phyloP scores from a whole-genome alignment of 2,329 filamentous ascomycete genomes.

The Sphaceloma murrayae region DNA sequence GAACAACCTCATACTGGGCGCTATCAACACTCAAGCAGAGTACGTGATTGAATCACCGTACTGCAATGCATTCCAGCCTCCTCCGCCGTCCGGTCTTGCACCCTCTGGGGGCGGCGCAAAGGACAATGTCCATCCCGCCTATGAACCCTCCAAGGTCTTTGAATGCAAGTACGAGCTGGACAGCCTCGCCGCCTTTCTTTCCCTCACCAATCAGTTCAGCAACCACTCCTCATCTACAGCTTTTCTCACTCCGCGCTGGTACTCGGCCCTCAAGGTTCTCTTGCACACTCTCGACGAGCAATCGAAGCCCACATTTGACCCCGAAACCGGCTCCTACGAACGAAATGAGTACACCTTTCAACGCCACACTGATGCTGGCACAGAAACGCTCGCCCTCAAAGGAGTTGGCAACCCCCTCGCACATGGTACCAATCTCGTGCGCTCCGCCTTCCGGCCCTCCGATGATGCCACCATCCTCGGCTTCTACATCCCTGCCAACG shows the following conservation, averaged over 20 bases:
- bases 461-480: conserved; percentile 92
- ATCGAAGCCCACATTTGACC: conserved; percentile 69
- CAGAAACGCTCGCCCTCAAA: conserved; percentile 74
- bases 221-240: conserved; percentile 66
- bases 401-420: conserved; percentile 90
- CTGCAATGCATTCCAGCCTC: conserved; percentile 97
- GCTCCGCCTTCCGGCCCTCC: conserved; percentile 87
- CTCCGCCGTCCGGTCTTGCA: conserved; percentile 66
- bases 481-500: conserved; percentile 91
- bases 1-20: conserved; percentile 72
- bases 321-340: conserved; percentile 52
- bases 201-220: conserved; percentile 77
- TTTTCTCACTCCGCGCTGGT: conserved; percentile 73
- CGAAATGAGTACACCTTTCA: conserved; percentile 82
- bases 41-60: conserved; percentile 92
- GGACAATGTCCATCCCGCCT: conserved; percentile 75
- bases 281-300: conserved; percentile 68
- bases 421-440: conserved; percentile 69
- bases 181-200: conserved; percentile 83
- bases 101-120: conserved; percentile 69
- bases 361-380: conserved; percentile 67
- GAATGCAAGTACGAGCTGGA: conserved; percentile 99
- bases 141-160: conserved; percentile 77
- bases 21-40: conserved; percentile 92
- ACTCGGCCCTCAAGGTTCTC: conserved; percentile 63